Evolutionary conservation across 2,329 filamentous ascomycete species (phyloP), one percentile per base, ranked within the genome.

Genomic region (Xylariaceae sp.): DNA sequence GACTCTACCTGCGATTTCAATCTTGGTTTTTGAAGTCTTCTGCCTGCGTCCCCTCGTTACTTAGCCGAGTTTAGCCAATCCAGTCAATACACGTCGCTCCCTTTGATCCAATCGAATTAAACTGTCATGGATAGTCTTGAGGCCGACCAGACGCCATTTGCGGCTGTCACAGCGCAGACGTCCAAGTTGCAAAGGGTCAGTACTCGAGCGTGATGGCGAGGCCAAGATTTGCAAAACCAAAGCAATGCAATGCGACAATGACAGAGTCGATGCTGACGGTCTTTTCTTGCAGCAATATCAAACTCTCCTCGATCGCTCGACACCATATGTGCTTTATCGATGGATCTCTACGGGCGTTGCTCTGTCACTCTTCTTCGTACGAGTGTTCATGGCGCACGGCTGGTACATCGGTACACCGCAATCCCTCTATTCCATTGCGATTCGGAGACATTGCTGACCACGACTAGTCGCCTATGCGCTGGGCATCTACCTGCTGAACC

Each of bases 401-500:
- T 98, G 92, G 92, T 98, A 98, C 64, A 97, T 98, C 52, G 88
- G 88, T 95, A 60, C 43, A 72, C 54, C 30, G 18, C 32, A 37
- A 9, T 18, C 24, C n/a, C 12, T 28, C 27, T 5, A 6, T 11
- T 11, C 27, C 19, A n/a, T 18, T n/a, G 13, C n/a, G 14, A 17
- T 6, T 29, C 15, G 14, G n/a, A 5, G 6, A 11, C 7, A 18
- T 9, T 35, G 21, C 54, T 50, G 49, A 53, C 38, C 12, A 30
- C 34, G 36, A 27, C 30, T 53, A 94, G 92, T 98, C 56, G 90
- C 89, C 53, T 98, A 98, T 67, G 92, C 90, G 26, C 81, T 98
- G 40, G 92, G 90, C 54, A 98, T 98, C 67, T 98, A 98, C 73
- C 85, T 98, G 33, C 82, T 98, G 46, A 98, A 98, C 70, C 81